Percentiles rank a stretch among this genome's conserved stretches.
Conservation (phyloP, 441 rosid species). For the Croton laevigatus region DNA sequence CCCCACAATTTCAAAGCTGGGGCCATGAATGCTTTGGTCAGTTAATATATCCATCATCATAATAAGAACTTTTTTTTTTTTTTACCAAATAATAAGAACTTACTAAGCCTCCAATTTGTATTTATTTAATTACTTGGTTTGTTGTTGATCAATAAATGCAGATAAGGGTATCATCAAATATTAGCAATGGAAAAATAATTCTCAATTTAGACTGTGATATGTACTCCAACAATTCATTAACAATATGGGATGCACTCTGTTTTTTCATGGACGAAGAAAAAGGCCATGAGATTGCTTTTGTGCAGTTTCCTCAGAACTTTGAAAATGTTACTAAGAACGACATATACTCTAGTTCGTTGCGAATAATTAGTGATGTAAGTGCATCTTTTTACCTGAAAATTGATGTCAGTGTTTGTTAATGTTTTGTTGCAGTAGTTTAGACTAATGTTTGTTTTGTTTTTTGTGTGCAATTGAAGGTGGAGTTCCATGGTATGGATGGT, state of each 20-base stretch:
- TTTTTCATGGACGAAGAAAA: constrained; percentile 71
- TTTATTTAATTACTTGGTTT: neutral
- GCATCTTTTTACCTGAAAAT: neutral
- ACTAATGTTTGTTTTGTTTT: neutral
- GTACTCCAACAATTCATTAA: constrained; percentile 60
- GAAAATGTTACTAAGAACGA: constrained; percentile 58
- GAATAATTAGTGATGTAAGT: constrained; percentile 34
- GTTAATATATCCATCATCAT: neutral
- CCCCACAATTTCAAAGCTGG: constrained; percentile 5
- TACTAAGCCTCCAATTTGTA: too few species aligned
- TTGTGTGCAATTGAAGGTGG: constrained; percentile 40
- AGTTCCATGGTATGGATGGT: constrained; percentile 65
- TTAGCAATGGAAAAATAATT: constrained; percentile 56
- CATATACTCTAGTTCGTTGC: constrained; percentile 37
- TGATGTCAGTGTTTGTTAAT: too few species aligned
- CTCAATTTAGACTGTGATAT: constrained; percentile 79
- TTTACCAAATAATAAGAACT: neutral
- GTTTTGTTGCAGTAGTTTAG: neutral
- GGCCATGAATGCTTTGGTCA: constrained; percentile 1
- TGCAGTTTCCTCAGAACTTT: constrained; percentile 57
- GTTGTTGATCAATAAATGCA: neutral
- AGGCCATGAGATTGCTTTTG: constrained; percentile 55
- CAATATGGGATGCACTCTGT: constrained; percentile 63
- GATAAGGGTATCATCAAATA: constrained; percentile 35
- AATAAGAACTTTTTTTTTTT: neutral